Base-by-base conservation (phyloP, 1,139 yeast species). In the Lodderomyces orthopsilosis region DNA sequence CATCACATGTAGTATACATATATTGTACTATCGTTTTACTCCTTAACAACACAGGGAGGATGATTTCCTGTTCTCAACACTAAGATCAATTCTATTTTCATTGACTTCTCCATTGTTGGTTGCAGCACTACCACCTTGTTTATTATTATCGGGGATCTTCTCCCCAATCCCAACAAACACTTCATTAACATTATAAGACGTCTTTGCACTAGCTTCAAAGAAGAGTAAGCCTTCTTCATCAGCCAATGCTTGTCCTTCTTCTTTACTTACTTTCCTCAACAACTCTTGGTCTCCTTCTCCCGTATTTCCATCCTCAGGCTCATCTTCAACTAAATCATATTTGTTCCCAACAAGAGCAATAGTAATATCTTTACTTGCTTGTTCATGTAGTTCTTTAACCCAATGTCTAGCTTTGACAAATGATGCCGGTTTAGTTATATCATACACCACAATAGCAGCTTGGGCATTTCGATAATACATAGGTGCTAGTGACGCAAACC, bases 401-500 rank as follows among this genome's bases (percentile, higher is more conserved):
- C 98, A 93, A 65, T 91, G 97, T 57, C 98, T 84, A n/a, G 98
- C 98, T 65, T 93, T 91, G 58, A 93, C 87, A 57, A 93, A 91
- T 17, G 95, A 85, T n/a, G 96, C 95, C 2, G 98, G 97, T 62
- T 93, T 93, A 38, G 98, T 91, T 51, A 93, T 81, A 60, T 93
- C 98, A 61, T 93, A 93, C 8, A 93, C 98, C 9, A 93, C 97
- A 51, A 93, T 71, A 0, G 98, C 98, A 30, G 96, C 95, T 64
- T 93, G 98, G n/a, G 98, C 98, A 59, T 93, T 93, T 61, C 98
- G 80, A 70, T 93, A 93, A 66, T 93, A 93, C 95, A 93, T 87
- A 21, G 98, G 98, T 1, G 98, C 98, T 59, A 93, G 75, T 30
- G 94, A 85, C 4, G 98, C 97, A 71, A 93, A 93, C 50, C 98